Conservation (phyloP, 768 basidiomycete genomes). For the Trametes cingulata region DNA sequence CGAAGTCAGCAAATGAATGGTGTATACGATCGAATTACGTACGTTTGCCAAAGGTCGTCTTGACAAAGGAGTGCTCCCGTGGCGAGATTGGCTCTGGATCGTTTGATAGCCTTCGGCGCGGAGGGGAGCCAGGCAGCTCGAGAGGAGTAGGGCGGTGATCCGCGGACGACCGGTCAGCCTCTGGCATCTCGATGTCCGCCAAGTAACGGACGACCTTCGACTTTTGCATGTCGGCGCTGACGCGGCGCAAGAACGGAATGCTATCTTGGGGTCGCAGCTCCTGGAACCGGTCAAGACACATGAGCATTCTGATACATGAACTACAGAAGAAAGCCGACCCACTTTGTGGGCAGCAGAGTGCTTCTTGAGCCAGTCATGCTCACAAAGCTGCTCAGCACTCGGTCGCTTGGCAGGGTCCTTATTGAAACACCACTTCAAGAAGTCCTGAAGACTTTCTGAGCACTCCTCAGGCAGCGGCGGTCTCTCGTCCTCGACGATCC, state of each 20-base stretch:
- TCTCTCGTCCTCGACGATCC: conserved; percentile 90
- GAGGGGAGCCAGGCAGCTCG: conserved; percentile 36
- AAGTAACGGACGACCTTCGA: conserved; percentile 60
- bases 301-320: conserved; percentile 6
- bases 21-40: conserved; percentile 35
- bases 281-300: conserved; percentile 34
- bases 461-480: conserved; percentile 84
- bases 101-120: conserved; percentile 26
- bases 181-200: conserved; percentile 45
- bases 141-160: conserved; percentile 40
- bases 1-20: conserved; percentile 7
- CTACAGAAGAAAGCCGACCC: conserved; percentile 19
- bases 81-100: conserved; percentile 55
- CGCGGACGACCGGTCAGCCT: conserved; percentile 40
- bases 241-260: conserved; percentile 90
- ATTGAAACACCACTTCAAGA: conserved; percentile 84
- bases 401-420: conserved; percentile 87
- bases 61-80: conserved; percentile 82
- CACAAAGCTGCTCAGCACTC: conserved; percentile 79
- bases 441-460: conserved; percentile 75
- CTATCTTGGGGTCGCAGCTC: conserved; percentile 91
- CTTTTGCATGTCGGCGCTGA: conserved; percentile 84
- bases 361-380: conserved; percentile 88
- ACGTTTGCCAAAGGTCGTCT: conserved; percentile 93
- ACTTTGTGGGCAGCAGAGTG: conserved; percentile 83